phyloP scores from a whole-genome alignment of 2,329 filamentous ascomycete species.

The Cercospora citrullina region DNA sequence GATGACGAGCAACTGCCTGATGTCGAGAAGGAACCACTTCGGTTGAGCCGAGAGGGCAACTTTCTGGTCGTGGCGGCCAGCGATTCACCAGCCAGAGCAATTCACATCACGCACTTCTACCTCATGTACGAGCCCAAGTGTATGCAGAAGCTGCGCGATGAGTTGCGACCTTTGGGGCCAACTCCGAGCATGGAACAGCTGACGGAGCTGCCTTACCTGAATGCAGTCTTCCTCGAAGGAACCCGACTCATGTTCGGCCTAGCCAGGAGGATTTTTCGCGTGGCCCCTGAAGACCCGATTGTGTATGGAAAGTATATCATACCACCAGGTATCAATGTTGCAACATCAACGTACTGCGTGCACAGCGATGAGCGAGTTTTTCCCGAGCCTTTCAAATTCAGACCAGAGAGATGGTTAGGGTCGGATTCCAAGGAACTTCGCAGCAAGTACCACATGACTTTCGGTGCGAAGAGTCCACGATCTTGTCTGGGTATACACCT shows the following conservation, averaged over 20 bases:
- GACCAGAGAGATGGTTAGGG: constrained; percentile 24
- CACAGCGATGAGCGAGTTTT: constrained; percentile 39
- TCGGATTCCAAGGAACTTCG: constrained; percentile 20
- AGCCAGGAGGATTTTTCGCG: constrained; percentile 25
- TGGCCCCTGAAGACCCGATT: constrained; percentile 25
- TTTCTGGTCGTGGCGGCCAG: constrained; percentile 15
- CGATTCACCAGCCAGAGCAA: constrained; percentile 9
- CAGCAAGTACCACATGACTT: constrained; percentile 35
- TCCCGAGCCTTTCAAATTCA: constrained; percentile 33
- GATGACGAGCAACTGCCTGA: constrained; percentile 13
- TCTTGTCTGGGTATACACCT: constrained; percentile 38
- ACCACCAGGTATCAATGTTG: constrained; percentile 29
- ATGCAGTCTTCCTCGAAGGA: constrained; percentile 27
- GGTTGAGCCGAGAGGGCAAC: constrained; percentile 13
- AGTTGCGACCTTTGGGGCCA: constrained; percentile 7
- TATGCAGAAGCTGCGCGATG: constrained; percentile 12
- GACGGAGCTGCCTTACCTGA: constrained; percentile 24
- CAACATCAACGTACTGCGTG: constrained; percentile 33
- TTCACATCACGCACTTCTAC: constrained; percentile 16
- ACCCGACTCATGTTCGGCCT: constrained; percentile 31
- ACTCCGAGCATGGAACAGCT: constrained; percentile 17
- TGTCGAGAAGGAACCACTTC: constrained; percentile 14
- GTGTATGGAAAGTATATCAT: constrained; percentile 19
- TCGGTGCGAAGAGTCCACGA: constrained; percentile 36
- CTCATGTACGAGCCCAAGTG: constrained; percentile 10